Evolutionary conservation across 2,329 filamentous ascomycete species (phyloP).

Genomic region (Nemania serpens): DNA sequence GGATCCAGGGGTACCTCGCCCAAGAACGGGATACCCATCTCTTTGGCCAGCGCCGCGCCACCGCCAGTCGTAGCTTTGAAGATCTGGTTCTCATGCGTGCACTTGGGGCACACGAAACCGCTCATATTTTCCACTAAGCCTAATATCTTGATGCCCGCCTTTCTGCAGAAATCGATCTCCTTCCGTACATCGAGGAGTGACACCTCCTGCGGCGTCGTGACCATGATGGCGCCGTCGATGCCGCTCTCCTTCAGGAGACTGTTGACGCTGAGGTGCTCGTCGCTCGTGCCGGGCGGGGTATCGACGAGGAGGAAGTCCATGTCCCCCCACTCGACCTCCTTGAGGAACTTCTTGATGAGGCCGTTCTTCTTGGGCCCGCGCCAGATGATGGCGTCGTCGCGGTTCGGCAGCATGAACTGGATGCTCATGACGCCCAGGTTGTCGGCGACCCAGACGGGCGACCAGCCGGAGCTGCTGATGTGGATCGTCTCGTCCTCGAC

Average conservation of each 20-base stretch:
- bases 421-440: slow-evolving; percentile 97
- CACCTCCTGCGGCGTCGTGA: slow-evolving; percentile 96
- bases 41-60: slow-evolving; percentile 76
- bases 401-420: slow-evolving; percentile 94
- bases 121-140: slow-evolving; percentile 98
- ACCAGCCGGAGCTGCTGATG: slow-evolving; percentile 86
- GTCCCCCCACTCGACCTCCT: slow-evolving; percentile 97
- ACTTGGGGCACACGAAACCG: slow-evolving; percentile 94
- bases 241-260: slow-evolving; percentile 87
- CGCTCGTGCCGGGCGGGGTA: slow-evolving; percentile 91
- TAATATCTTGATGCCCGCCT: slow-evolving; percentile 86
- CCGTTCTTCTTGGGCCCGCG: slow-evolving; percentile 98
- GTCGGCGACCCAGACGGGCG: slow-evolving; percentile 92
- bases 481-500: slow-evolving; percentile 94
- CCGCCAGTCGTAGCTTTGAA: slow-evolving; percentile 93
- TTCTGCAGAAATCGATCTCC: slow-evolving; percentile 96
- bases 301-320: slow-evolving; percentile 93
- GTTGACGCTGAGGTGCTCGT: slow-evolving; percentile 95
- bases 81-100: slow-evolving; percentile 80
- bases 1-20: slow-evolving; percentile 91
- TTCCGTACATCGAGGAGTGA: slow-evolving; percentile 90
- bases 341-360: slow-evolving; percentile 95
- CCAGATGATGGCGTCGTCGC: slow-evolving; percentile 97
- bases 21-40: slow-evolving; percentile 86
- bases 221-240: slow-evolving; percentile 89